A percentile compares a stretch with the other conserved stretches of the same genome.
phyloP scores from a whole-genome alignment of 2,329 filamentous ascomycete genomes.

The Calonectria crousiana region DNA sequence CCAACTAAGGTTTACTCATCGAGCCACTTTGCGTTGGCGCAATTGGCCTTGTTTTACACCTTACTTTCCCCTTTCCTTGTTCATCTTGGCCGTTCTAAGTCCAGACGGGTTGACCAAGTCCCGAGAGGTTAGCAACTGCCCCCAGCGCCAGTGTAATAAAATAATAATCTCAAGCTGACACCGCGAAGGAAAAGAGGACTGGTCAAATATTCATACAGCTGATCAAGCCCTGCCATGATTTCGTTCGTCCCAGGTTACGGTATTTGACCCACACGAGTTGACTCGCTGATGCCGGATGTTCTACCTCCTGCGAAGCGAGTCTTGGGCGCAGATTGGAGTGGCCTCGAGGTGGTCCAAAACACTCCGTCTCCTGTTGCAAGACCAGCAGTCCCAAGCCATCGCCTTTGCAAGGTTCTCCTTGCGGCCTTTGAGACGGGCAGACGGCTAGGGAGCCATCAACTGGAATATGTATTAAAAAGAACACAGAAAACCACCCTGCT shows the following conservation, averaged over 20 bases:
- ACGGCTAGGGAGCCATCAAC: neutral
- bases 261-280: neutral
- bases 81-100: neutral
- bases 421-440: neutral
- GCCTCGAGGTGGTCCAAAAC: neutral
- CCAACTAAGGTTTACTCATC: neutral
- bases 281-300: neutral
- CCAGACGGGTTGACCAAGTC: neutral
- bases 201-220: neutral
- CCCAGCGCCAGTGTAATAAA: neutral
- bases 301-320: conserved; percentile 7
- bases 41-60: neutral
- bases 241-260: neutral
- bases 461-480: neutral
- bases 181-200: neutral
- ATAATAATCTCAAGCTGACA: neutral
- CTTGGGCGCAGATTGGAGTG: conserved; percentile 8
- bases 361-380: neutral
- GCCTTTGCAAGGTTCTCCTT: neutral
- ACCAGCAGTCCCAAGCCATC: neutral
- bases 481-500: neutral
- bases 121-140: neutral
- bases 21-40: neutral
- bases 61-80: neutral
- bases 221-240: neutral